Evolutionary conservation across 441 rosid species (phyloP).

Genomic region (Populus trichocarpa): DNA sequence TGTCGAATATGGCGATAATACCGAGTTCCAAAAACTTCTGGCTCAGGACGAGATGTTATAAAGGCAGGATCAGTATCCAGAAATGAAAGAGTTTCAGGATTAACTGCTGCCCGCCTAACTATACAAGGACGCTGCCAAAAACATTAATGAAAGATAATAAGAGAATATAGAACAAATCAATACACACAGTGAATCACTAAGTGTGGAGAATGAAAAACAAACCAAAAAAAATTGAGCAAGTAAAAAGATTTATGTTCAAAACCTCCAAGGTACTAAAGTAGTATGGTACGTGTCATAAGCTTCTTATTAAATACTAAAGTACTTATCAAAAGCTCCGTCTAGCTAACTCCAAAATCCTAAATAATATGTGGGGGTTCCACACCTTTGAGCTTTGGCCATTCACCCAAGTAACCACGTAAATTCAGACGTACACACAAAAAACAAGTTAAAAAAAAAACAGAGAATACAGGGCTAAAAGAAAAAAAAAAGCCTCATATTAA

Average conservation of each 20-base stretch:
- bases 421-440: constrained; percentile 25
- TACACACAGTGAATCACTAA: background rate
- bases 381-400: background rate
- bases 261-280: constrained; percentile 1
- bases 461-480: background rate
- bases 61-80: constrained; percentile 35
- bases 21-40: constrained; percentile 47
- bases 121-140: constrained; percentile 52
- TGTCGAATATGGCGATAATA: constrained; percentile 56
- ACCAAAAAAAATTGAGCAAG: background rate
- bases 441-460: background rate
- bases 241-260: background rate
- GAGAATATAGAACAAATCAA: constrained; percentile 7
- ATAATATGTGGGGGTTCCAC: constrained; percentile 18
- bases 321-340: constrained; percentile 19
- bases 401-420: constrained; percentile 5
- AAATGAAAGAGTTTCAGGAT: constrained; percentile 42
- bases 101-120: constrained; percentile 49
- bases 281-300: constrained; percentile 17
- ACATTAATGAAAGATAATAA: constrained; percentile 18
- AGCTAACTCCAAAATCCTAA: constrained; percentile 1
- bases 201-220: background rate
- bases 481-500: background rate
- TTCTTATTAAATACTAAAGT: constrained; percentile 18
- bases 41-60: constrained; percentile 34